Percentiles rank a stretch among this genome's conserved stretches.
These are phyloP conservation scores for Aegilops sharonensis DNA, from an alignment of 176 grass and related monocot species.

Conservation along the genomic window DNA sequence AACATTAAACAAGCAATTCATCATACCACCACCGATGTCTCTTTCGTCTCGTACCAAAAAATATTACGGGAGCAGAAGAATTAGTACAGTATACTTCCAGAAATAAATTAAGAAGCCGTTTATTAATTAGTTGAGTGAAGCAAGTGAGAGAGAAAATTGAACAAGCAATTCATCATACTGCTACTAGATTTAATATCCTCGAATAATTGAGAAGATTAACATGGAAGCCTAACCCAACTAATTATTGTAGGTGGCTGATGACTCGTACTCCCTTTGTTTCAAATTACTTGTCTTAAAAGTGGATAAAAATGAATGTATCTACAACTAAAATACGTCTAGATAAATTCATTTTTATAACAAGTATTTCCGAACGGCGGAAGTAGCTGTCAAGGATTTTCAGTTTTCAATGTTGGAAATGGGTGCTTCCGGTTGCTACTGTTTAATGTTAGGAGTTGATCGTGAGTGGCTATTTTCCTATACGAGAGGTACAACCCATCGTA, in stretches of 20 bases:
- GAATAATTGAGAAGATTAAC: conserved; percentile 30
- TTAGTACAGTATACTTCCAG: background rate
- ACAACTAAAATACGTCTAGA: too few species aligned
- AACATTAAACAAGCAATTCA: background rate
- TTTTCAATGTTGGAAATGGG: background rate
- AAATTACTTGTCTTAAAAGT: too few species aligned
- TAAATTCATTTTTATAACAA: too few species aligned
- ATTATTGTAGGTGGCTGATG: conserved; percentile 2
- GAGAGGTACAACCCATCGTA: conserved; percentile 9
- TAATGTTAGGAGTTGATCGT: conserved; percentile 3
- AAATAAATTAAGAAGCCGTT: background rate
- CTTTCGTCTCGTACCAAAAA: background rate
- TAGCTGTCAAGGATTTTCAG: background rate
- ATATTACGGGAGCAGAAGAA: background rate
- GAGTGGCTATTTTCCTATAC: conserved; percentile 19
- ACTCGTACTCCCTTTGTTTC: background rate
- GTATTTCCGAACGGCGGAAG: too few species aligned
- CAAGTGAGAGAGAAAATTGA: background rate
- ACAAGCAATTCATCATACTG: background rate
- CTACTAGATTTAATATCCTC: background rate
- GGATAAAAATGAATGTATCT: too few species aligned
- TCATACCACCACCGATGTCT: background rate
- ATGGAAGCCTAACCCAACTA: conserved; percentile 24
- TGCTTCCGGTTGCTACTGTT: background rate
- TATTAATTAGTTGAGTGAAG: background rate